Percentiles rank a stretch among this genome's conserved stretches.
phyloP scores from a whole-genome alignment of 2,329 filamentous ascomycete genomes.

The Arthrobotrys iridis region DNA sequence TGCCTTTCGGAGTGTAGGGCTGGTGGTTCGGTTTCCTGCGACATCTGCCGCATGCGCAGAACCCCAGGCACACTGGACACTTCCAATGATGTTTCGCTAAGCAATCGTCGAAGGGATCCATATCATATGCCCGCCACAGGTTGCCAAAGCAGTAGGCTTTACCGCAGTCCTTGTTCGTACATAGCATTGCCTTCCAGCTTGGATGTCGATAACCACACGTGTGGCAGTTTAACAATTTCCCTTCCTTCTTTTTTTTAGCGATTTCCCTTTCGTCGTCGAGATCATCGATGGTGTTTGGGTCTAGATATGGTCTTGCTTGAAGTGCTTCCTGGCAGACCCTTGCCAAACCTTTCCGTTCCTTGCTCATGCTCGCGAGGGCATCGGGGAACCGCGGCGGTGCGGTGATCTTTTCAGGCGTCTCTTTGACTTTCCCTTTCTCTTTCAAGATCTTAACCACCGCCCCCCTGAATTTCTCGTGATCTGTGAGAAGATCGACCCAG shows the following conservation, averaged over 20 bases:
- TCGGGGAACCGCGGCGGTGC: conserved; percentile 75
- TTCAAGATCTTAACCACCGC: conserved; percentile 79
- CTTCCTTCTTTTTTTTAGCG: conserved; percentile 65
- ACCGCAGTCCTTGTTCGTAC: conserved; percentile 74
- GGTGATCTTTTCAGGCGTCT: conserved; percentile 63
- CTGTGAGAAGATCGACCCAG: conserved; percentile 79
- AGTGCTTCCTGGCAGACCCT: conserved; percentile 95
- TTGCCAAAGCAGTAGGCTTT: conserved; percentile 91
- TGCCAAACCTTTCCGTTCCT: conserved; percentile 79
- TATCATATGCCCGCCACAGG: conserved; percentile 88
- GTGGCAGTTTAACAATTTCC: conserved; percentile 74
- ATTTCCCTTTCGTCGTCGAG: conserved; percentile 62
- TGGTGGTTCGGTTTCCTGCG: conserved; percentile 73
- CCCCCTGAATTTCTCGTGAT: conserved; percentile 83
- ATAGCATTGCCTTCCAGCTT: conserved; percentile 84
- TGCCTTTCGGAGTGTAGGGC: conserved; percentile 87
- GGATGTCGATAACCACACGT: conserved; percentile 83
- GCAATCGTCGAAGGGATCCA: conserved; percentile 78
- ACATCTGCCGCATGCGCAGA: conserved; percentile 88
- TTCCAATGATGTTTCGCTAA: conserved; percentile 83
- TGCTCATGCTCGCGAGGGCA: conserved; percentile 71
- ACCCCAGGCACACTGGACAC: conserved; percentile 84
- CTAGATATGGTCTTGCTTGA: conserved; percentile 74
- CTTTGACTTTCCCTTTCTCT: conserved; percentile 68
- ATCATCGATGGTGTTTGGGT: conserved; percentile 67